Conservation (phyloP, 768 basidiomycete genomes). For the Leccinum boreale region DNA sequence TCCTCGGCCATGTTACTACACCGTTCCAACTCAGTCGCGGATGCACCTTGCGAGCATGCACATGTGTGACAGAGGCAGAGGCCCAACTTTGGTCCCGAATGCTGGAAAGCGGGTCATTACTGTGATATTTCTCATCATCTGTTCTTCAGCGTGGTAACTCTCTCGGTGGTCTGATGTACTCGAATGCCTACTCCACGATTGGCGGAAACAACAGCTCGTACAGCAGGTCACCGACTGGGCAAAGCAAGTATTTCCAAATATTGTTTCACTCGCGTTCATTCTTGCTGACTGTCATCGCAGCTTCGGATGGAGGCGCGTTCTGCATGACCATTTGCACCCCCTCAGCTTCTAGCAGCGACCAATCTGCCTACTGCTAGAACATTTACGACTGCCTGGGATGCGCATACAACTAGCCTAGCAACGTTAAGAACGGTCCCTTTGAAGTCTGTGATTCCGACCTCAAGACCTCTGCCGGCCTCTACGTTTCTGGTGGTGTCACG, state of each 20-base stretch:
- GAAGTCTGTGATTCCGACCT: constrained; percentile 64
- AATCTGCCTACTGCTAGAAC: constrained; percentile 61
- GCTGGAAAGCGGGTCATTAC: no score
- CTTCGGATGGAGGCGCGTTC: constrained; percentile 61
- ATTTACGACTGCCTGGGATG: constrained; percentile 72
- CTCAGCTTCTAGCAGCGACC: constrained; percentile 33
- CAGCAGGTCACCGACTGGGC: constrained; percentile 66
- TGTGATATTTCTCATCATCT: constrained; percentile 8
- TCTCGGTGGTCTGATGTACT: constrained; percentile 67
- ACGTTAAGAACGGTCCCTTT: constrained; percentile 55
- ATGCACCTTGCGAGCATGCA: constrained; percentile 28
- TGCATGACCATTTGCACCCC: constrained; percentile 76
- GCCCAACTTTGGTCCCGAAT: no score
- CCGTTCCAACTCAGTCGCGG: constrained; percentile 24
- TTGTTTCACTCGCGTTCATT: not conserved
- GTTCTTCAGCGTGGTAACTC: constrained; percentile 68
- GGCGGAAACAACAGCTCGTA: constrained; percentile 38
- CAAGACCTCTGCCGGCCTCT: constrained; percentile 59
- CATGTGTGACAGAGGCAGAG: constrained; percentile 24
- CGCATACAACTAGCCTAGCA: constrained; percentile 67
- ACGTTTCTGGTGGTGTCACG: constrained; percentile 38
- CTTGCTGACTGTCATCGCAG: constrained; percentile 14
- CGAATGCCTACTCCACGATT: constrained; percentile 49
- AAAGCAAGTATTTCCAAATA: constrained; percentile 37
- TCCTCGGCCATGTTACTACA: constrained; percentile 17